Percentiles rank a stretch among this genome's conserved stretches.
phyloP scores from a whole-genome alignment of 805 yeast species.

The Allodekkera sacchari region DNA sequence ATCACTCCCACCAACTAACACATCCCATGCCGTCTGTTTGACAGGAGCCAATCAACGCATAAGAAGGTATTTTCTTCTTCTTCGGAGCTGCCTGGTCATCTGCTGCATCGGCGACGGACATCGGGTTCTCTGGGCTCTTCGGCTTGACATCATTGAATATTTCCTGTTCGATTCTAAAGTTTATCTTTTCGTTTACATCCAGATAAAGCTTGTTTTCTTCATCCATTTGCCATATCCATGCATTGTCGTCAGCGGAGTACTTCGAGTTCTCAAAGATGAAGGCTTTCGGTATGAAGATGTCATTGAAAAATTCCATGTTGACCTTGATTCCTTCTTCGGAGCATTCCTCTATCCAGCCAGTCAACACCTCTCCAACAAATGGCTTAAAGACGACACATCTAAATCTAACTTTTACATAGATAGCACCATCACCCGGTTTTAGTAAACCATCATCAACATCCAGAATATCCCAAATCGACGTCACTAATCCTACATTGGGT shows the following conservation, averaged over 20 bases:
- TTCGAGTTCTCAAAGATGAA: conserved; percentile 57
- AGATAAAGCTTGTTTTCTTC: conserved; percentile 71
- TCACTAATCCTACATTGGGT: conserved; percentile 74
- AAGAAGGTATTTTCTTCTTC: conserved; percentile 56
- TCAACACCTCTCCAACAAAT: conserved; percentile 84
- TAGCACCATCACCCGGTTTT: conserved; percentile 91
- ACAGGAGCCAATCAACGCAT: conserved; percentile 80
- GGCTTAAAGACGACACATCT: conserved; percentile 84
- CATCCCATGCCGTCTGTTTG: conserved; percentile 97
- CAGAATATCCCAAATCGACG: conserved; percentile 76
- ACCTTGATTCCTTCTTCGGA: conserved; percentile 81
- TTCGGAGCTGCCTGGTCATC: conserved; percentile 26
- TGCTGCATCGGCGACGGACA: conserved; percentile 16
- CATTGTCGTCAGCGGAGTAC: conserved; percentile 58
- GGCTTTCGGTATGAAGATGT: conserved; percentile 79
- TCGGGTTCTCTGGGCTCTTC: conserved; percentile 39
- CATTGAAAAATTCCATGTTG: conserved; percentile 82
- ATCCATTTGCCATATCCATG: conserved; percentile 87
- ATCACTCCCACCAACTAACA: conserved; percentile 92
- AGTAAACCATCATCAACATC: conserved; percentile 82
- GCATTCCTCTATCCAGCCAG: conserved; percentile 91
- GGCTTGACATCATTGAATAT: conserved; percentile 80
- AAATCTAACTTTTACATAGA: conserved; percentile 66
- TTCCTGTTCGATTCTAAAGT: conserved; percentile 88
- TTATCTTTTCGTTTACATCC: conserved; percentile 84